Evolutionary conservation across 164 flowering plant species (phyloP).

Genomic region (Chimonanthus salicifolius): DNA sequence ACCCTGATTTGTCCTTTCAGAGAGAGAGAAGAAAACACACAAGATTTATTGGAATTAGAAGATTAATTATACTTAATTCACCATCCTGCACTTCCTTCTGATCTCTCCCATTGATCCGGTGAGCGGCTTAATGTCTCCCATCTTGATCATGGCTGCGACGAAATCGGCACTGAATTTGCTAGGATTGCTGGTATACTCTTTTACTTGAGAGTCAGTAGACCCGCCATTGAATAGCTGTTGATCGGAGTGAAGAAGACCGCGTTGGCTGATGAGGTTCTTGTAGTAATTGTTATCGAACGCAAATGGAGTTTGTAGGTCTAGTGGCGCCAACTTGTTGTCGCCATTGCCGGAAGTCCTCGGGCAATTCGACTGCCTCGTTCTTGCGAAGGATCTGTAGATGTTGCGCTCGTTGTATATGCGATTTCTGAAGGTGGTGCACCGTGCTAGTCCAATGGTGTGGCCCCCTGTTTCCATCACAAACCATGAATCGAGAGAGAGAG

Average conservation of each 20-base stretch:
- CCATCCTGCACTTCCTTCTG: conserved; percentile 24
- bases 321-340: conserved; percentile 22
- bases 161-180: conserved; percentile 19
- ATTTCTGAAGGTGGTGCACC: conserved; percentile 19
- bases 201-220: conserved; percentile 23
- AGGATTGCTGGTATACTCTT: conserved; percentile 11
- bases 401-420: conserved; percentile 24
- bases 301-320: conserved; percentile 14
- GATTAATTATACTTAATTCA: conserved; percentile 7
- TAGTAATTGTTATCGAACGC: conserved; percentile 20
- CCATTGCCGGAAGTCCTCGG: conserved; percentile 15
- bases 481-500: no score
- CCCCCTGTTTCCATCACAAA: conserved; percentile 14
- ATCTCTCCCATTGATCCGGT: conserved; percentile 25
- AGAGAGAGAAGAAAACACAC: not conserved
- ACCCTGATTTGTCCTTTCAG: not conserved
- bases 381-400: conserved; percentile 18
- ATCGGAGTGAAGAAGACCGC: conserved; percentile 27
- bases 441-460: conserved; percentile 27
- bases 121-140: conserved; percentile 27
- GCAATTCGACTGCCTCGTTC: conserved; percentile 12
- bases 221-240: conserved; percentile 25
- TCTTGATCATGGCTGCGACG: conserved; percentile 23
- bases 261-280: conserved; percentile 21
- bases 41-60: not conserved